These are phyloP conservation scores for Ustilago nuda DNA, from an alignment of 1,284 basidiomycete species.

Conservation along the genomic window DNA sequence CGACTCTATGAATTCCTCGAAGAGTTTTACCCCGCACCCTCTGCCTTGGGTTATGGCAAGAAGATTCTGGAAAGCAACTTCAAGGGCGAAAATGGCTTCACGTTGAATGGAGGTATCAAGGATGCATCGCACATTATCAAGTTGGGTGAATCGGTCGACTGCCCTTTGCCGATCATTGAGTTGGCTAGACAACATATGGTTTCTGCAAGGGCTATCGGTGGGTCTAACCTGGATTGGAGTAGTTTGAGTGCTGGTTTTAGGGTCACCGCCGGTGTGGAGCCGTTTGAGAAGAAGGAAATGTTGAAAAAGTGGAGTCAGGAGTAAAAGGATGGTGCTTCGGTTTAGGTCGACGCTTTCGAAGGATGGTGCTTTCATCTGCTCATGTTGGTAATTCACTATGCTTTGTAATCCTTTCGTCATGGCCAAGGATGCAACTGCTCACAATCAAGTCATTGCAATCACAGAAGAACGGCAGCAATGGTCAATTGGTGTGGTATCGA, in stretches of 20 bases:
- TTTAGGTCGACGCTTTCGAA: not conserved
- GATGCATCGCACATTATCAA: constrained; percentile 73
- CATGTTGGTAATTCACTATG: not conserved
- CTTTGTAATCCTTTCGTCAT: not conserved
- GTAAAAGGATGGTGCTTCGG: constrained; percentile 2
- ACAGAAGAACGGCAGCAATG: not conserved
- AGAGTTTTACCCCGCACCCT: constrained; percentile 60
- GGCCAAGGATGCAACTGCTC: not conserved
- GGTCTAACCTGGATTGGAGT: constrained; percentile 77
- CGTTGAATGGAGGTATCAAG: constrained; percentile 88
- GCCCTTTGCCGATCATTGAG: constrained; percentile 78
- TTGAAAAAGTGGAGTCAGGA: constrained; percentile 48
- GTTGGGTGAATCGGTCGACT: constrained; percentile 75
- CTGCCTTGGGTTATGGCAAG: constrained; percentile 57
- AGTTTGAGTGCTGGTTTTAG: constrained; percentile 78
- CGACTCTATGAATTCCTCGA: constrained; percentile 70
- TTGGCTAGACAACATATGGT: constrained; percentile 51
- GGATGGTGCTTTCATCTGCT: not conserved
- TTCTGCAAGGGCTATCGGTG: constrained; percentile 75
- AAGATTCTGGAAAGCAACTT: constrained; percentile 79
- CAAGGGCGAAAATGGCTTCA: constrained; percentile 82
- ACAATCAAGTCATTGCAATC: not conserved
- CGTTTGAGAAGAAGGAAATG: constrained; percentile 71
- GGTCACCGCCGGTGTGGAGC: constrained; percentile 77
- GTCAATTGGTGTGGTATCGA: not conserved